Evolutionary conservation across 257 asterid genomes (phyloP).

Genomic region (Solanum stenotomum): DNA sequence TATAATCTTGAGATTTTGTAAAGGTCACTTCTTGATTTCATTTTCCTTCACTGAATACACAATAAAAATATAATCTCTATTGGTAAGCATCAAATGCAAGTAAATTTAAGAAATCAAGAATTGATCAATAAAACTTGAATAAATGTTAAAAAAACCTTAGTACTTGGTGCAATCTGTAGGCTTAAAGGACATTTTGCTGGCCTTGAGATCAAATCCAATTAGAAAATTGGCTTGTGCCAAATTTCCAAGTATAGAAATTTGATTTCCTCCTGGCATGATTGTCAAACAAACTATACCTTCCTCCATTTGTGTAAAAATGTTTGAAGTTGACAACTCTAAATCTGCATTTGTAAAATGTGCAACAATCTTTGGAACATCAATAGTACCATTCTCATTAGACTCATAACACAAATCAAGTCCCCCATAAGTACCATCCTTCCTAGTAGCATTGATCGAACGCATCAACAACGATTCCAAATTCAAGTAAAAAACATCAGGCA

Average conservation of each 20-base stretch:
- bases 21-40: background rate
- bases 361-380: background rate
- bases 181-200: slow-evolving; percentile 27
- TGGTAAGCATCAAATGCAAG: background rate
- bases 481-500: background rate
- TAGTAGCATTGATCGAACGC: background rate
- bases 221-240: slow-evolving; percentile 31
- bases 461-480: background rate
- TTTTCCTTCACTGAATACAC: background rate
- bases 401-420: background rate
- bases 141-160: background rate
- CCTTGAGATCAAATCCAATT: slow-evolving; percentile 37
- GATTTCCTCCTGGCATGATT: background rate
- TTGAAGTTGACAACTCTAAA: background rate
- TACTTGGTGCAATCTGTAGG: slow-evolving; percentile 26
- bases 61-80: background rate
- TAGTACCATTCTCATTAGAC: background rate
- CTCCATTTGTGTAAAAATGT: background rate
- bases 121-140: slow-evolving; percentile 1
- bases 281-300: background rate
- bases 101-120: background rate
- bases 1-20: no score
- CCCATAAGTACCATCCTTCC: background rate
- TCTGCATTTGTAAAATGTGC: slow-evolving; percentile 3
- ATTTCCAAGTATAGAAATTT: slow-evolving; percentile 33